These are phyloP conservation scores for Diaporthe amygdali DNA, from an alignment of 2,329 filamentous ascomycete species.

Conservation along the genomic window DNA sequence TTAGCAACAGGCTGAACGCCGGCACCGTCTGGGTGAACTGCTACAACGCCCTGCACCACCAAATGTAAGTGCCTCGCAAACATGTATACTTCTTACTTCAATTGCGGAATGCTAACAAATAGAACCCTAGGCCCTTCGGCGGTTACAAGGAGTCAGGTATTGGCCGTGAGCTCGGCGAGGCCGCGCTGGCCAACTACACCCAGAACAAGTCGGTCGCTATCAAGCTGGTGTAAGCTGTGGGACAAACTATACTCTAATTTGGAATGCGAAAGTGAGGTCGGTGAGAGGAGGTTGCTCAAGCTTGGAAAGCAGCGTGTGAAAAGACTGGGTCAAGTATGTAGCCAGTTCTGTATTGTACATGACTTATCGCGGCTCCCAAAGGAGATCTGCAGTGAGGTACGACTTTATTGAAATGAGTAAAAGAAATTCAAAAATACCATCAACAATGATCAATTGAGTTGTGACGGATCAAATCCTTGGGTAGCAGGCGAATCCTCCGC, in stretches of 20 bases:
- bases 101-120: slow-evolving; percentile 2
- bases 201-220: slow-evolving; percentile 58
- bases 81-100: not conserved
- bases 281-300: not conserved
- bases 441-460: too few species aligned
- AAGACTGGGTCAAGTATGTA: not conserved
- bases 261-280: not conserved
- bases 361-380: not conserved
- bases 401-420: not conserved
- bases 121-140: slow-evolving; percentile 56
- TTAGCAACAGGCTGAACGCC: slow-evolving; percentile 76
- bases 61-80: slow-evolving; percentile 31
- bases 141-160: slow-evolving; percentile 82
- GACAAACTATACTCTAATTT: not conserved
- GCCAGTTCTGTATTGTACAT: not conserved
- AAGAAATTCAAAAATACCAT: not conserved
- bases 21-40: slow-evolving; percentile 67
- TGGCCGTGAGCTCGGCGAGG: slow-evolving; percentile 76
- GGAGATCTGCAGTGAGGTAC: not conserved
- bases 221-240: slow-evolving; percentile 8
- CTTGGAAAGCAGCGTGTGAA: not conserved
- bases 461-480: too few species aligned
- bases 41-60: slow-evolving; percentile 37
- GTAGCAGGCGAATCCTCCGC: not conserved
- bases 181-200: slow-evolving; percentile 70